Percentiles rank a stretch among this genome's conserved stretches.
Evolutionary conservation across 768 basidiomycete genomes (phyloP).

Genomic region (Serendipita sp.): DNA sequence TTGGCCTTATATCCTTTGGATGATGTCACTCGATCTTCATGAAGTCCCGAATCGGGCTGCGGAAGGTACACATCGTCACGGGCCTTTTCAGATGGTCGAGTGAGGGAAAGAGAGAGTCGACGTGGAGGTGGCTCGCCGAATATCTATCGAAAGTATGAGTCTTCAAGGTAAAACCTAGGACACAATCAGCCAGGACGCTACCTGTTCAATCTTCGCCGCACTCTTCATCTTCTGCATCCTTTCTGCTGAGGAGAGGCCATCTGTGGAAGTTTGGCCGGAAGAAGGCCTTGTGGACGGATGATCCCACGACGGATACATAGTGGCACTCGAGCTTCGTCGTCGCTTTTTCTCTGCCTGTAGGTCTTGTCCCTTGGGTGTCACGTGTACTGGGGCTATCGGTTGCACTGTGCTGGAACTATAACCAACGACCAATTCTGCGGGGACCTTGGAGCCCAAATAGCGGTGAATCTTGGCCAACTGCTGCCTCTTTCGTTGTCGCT

Average conservation of each 20-base stretch:
- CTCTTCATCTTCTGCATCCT: conserved; percentile 67
- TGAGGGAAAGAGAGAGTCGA: conserved; percentile 54
- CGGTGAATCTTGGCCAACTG: conserved; percentile 70
- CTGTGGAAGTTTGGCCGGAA: conserved; percentile 17
- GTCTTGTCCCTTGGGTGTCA: conserved; percentile 17
- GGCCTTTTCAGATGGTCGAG: conserved; percentile 16
- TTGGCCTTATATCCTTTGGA: not conserved
- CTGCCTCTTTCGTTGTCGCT: conserved; percentile 53
- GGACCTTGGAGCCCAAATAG: conserved; percentile 71
- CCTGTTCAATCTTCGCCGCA: conserved; percentile 82
- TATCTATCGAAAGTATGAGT: conserved; percentile 31
- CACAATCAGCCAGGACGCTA: conserved; percentile 19
- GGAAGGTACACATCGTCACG: not conserved
- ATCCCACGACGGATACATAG: conserved; percentile 16
- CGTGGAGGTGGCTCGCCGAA: conserved; percentile 74
- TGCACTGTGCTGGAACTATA: conserved; percentile 15
- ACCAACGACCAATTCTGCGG: conserved; percentile 43
- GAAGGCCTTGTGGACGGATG: conserved; percentile 10
- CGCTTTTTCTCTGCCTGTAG: conserved; percentile 7
- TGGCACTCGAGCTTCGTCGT: conserved; percentile 7
- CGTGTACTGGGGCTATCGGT: conserved; percentile 22
- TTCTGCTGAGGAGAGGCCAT: conserved; percentile 54
- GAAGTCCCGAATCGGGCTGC: not conserved
- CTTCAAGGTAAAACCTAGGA: conserved; percentile 6
- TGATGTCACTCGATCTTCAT: not conserved